A percentile compares a stretch with the other conserved stretches of the same genome.
phyloP scores from a whole-genome alignment of 2,329 filamentous ascomycete genomes.

The Niveomyces coronatus region DNA sequence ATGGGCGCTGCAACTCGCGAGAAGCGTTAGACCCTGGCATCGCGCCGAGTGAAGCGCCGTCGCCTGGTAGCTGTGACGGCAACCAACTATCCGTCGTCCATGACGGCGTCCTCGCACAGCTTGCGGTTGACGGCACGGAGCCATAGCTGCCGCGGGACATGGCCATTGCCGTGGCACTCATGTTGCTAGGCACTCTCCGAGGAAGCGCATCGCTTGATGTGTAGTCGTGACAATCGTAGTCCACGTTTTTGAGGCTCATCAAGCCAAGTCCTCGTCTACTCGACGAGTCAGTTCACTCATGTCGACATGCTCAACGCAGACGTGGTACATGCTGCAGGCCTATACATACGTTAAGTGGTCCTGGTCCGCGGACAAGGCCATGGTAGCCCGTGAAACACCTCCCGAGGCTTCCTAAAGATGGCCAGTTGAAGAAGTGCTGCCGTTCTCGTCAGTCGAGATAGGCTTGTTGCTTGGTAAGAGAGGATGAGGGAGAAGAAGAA shows the following conservation, averaged over 20 bases:
- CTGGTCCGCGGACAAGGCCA: constrained; percentile 1
- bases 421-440: too few species aligned
- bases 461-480: too few species aligned
- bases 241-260: background rate
- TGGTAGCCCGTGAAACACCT: constrained; percentile 2
- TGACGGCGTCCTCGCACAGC: background rate
- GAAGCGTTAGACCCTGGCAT: background rate
- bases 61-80: background rate
- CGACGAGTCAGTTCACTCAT: constrained; percentile 1
- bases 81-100: constrained; percentile 3
- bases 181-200: background rate
- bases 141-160: constrained; percentile 1
- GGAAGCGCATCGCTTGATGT: background rate
- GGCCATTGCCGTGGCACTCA: background rate
- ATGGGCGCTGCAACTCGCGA: constrained; percentile 1
- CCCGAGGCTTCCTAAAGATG: too few species aligned
- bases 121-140: background rate
- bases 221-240: background rate
- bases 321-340: background rate
- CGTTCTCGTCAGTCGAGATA: too few species aligned
- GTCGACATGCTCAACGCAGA: too few species aligned
- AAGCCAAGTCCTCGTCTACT: constrained; percentile 6
- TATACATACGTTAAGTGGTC: constrained; percentile 8
- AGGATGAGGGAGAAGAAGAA: too few species aligned
- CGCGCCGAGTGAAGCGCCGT: background rate